Base-by-base conservation (phyloP, 2,329 filamentous ascomycete genomes). In the Colletotrichum tofieldiae region DNA sequence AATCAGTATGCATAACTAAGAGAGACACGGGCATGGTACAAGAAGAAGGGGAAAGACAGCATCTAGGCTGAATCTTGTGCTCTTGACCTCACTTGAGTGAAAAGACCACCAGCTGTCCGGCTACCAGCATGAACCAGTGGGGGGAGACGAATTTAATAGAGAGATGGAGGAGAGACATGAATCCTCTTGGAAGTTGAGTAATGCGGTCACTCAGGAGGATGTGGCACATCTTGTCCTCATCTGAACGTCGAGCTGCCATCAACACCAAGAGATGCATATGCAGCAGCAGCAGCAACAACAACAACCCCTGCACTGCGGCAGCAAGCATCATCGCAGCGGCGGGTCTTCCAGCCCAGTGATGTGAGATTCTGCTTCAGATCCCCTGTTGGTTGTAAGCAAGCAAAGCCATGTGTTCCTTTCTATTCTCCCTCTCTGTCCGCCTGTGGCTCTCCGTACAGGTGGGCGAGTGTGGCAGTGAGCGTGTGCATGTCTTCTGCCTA, bases 51-150 rank as follows among this genome's bases (percentile, higher is more conserved):
- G 45, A 52, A 52, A 58, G 63, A 54, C 58, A 58, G 23, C 35
- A 18, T 20, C n/a, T 39, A 58, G 20, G 5, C 45, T 49, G 47
- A 26, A 32, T 18, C n/a, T 16, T 37, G 16, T 43, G 49, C 43
- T 52, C 49, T 35, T 26, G 18, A 5, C 12, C 14, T 35, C 7
- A 32, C 8, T 18, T 39, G 32, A 16, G 49, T 18, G 23, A 56
- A 63, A 39, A 47, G n/a, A 26, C 26, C 16, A 55, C 39, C 45
- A 56, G 9, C 47, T 26, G 2, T 32, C 59, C 65, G 70, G 70
- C 47, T 72, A 65, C 54, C 54, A 65, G 59, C 69, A 45, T 55
- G 69, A 72, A 72, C 70, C 60, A 26, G 65, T 61, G 59, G 70
- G 69, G 64, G 54, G 51, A 8, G 29, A 65, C 8, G 59, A 12